A percentile compares a stretch with the other conserved stretches of the same genome.
Evolutionary conservation across 1,284 basidiomycete genomes (phyloP).

Genomic region (Fomes fomentarius): DNA sequence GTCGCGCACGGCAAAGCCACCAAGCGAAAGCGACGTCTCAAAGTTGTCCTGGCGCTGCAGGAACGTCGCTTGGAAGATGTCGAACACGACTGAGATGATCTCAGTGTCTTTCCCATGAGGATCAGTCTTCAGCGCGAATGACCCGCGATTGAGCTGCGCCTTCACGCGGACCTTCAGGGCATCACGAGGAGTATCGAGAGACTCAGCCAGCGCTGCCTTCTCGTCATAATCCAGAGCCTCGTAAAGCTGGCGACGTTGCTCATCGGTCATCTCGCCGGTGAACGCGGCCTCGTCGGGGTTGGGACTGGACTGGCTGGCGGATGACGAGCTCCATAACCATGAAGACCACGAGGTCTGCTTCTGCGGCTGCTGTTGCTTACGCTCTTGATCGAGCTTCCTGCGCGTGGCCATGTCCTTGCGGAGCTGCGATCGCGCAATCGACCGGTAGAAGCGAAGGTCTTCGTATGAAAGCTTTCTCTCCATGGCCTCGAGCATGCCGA

Average conservation of each 20-base stretch:
- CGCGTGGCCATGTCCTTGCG: constrained; percentile 83
- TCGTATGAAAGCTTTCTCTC: constrained; percentile 91
- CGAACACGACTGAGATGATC: constrained; percentile 89
- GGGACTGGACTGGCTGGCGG: constrained; percentile 19
- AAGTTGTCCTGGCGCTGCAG: constrained; percentile 87
- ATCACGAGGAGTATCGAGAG: constrained; percentile 77
- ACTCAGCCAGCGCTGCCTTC: constrained; percentile 71
- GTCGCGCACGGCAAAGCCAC: constrained; percentile 91
- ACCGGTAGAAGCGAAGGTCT: constrained; percentile 97
- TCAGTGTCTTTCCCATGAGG: constrained; percentile 69
- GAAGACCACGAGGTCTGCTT: constrained; percentile 69
- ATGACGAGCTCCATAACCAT: constrained; percentile 83
- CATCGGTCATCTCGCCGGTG: constrained; percentile 81
- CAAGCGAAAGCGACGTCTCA: constrained; percentile 84
- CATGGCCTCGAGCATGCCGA: constrained; percentile 62
- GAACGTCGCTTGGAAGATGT: constrained; percentile 85
- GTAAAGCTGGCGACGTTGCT: constrained; percentile 93
- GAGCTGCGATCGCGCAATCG: constrained; percentile 89
- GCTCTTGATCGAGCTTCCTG: constrained; percentile 73
- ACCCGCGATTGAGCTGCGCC: constrained; percentile 85
- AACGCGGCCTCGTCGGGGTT: constrained; percentile 53
- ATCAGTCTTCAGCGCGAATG: constrained; percentile 79
- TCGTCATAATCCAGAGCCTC: constrained; percentile 95
- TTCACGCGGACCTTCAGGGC: constrained; percentile 81
- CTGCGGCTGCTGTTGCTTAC: constrained; percentile 50